Evolutionary conservation across 2,329 filamentous ascomycete species (phyloP), one percentile per base, ranked within the genome.

Genomic region (Fusarium lyarnte): DNA sequence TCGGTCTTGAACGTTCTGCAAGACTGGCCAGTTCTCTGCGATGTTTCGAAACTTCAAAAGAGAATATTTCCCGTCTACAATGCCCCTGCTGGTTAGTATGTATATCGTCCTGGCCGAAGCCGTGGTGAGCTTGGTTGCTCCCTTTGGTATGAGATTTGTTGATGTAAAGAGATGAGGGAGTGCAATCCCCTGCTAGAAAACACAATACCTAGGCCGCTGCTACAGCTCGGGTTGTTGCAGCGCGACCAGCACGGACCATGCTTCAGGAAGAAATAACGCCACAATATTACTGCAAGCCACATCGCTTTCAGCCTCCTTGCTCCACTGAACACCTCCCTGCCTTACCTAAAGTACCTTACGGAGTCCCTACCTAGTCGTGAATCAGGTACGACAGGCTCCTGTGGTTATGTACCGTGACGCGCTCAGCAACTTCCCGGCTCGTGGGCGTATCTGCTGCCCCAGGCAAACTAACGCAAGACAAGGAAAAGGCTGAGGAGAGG

Each of bases 11-110:
- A 49, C 39, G 60, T 29, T 63, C 39, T 57, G 47, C 41, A 58
- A 53, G 62, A 59, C 35, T 36, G 51, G 21, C 33, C 27, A 39
- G 33, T 61, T 33, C 27, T 57, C 43, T 58, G n/a, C 36, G 36
- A 23, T 46, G 25, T 41, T 51, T 49, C 31, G 41, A 41, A 43
- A 41, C 36, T 41, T 46, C 49, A 54, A 47, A 33, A 38, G 8
- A 51, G 49, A 43, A 64, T 14, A 27, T 27, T 46, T 14, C 53
- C n/a, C 38, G 39, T 13, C 29, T 51, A 36, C 63, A 33, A 25
- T 47, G 33, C 66, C 52, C 63, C 63, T 68, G 45, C 72, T 69
- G 72, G 79, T 82, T 81, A 82, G 80, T 82, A 80, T 46, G 31
- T 58, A 29, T 65, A 16, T 66, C 42, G 65, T 60, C 61, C 71